Percentiles rank a stretch among this genome's conserved stretches.
Conservation (phyloP, 73 alveolate species). For the Paramecium primaurelia region DNA sequence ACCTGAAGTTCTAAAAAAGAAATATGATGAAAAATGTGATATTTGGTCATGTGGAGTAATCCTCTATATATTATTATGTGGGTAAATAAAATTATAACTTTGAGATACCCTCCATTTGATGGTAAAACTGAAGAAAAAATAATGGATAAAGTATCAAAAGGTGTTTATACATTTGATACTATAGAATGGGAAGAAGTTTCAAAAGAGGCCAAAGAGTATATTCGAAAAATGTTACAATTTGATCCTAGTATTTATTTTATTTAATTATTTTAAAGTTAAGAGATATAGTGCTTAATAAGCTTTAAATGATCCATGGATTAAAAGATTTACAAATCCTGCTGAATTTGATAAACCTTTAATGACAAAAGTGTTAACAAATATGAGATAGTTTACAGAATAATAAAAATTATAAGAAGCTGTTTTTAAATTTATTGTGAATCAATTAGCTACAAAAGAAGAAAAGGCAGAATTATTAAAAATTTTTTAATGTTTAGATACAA, state of each 20-base stretch:
- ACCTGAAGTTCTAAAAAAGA: conserved; percentile 83
- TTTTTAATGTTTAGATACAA: conserved; percentile 66
- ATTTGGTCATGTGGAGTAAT: conserved; percentile 97
- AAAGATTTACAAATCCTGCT: conserved; percentile 1
- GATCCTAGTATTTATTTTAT: conserved; percentile 35
- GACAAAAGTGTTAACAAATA: conserved; percentile 59
- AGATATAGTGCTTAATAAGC: conserved; percentile 76
- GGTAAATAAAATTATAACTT: conserved; percentile 38
- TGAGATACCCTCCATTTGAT: conserved; percentile 87
- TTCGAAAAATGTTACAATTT: conserved; percentile 67
- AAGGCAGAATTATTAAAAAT: conserved; percentile 66
- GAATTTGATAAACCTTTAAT: conserved; percentile 34
- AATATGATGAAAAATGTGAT: conserved; percentile 89
- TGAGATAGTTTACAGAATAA: conserved; percentile 62
- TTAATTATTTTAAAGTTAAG: not conserved
- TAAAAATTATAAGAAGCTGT: conserved; percentile 76
- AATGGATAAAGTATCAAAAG: conserved; percentile 69
- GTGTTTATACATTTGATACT: conserved; percentile 54
- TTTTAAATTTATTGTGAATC: conserved; percentile 66
- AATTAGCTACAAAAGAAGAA: conserved; percentile 71
- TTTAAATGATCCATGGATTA: conserved; percentile 74
- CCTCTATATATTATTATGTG: conserved; percentile 90
- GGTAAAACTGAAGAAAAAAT: conserved; percentile 85
- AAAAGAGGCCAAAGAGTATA: conserved; percentile 82
- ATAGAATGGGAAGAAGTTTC: conserved; percentile 76